phyloP scores from a whole-genome alignment of 108 stramenopile species.

The Pseudonitzschia delicatissima region DNA sequence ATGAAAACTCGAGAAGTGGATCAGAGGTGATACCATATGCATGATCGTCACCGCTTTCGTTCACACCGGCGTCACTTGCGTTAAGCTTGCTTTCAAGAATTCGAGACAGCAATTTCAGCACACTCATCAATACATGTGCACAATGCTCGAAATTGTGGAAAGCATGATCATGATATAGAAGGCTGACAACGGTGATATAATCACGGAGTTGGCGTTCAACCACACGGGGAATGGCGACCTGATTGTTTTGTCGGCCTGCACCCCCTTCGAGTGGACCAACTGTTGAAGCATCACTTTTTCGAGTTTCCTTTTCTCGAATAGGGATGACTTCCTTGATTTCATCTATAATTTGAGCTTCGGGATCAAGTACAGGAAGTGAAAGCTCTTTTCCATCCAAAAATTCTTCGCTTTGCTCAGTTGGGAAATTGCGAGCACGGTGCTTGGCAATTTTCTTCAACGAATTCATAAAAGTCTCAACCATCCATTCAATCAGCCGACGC shows the following conservation, averaged over 20 bases:
- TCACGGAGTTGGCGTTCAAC: slow-evolving; percentile 25
- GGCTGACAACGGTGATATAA: slow-evolving; percentile 23
- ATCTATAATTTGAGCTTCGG: neutral
- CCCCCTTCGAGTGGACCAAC: too few species aligned
- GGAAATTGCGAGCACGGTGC: neutral
- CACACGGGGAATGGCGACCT: slow-evolving; percentile 20
- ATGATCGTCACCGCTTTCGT: neutral
- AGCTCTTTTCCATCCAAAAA: neutral
- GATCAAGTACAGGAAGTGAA: neutral
- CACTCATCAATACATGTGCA: slow-evolving; percentile 45
- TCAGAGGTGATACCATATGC: slow-evolving; percentile 33
- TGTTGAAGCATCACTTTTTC: too few species aligned
- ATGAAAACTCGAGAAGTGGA: slow-evolving; percentile 43
- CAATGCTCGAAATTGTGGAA: slow-evolving; percentile 70
- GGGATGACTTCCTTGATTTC: slow-evolving; percentile 1
- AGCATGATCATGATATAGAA: slow-evolving; percentile 35
- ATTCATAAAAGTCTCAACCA: slow-evolving; percentile 6
- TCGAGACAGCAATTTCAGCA: slow-evolving; percentile 21
- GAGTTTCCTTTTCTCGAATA: neutral
- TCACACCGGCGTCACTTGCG: too few species aligned
- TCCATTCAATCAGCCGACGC: slow-evolving; percentile 14
- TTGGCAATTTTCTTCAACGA: slow-evolving; percentile 2
- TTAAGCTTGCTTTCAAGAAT: slow-evolving; percentile 5
- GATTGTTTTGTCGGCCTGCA: neutral
- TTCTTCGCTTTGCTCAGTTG: too few species aligned